These are phyloP conservation scores for Silene conica DNA, from an alignment of 148 eudicot species.

Conservation along the genomic window DNA sequence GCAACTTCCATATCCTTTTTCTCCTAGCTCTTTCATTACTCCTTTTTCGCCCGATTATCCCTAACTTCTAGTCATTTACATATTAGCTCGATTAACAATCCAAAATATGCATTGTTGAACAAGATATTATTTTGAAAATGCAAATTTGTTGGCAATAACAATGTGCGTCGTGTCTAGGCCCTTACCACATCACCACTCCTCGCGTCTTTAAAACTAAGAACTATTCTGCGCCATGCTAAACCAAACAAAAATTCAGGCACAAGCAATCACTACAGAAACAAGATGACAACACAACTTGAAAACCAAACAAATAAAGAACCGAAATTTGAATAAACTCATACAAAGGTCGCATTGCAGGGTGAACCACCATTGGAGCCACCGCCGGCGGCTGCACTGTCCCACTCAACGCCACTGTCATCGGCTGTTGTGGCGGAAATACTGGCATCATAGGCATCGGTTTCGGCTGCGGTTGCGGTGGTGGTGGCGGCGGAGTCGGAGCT, in stretches of 20 bases:
- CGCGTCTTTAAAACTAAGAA: no score
- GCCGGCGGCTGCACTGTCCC: conserved; percentile 28
- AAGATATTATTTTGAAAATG: background rate
- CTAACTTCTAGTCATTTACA: background rate
- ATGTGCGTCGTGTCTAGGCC: no score
- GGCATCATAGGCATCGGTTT: background rate
- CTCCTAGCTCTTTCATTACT: background rate
- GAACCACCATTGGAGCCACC: conserved; percentile 33
- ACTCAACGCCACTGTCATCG: conserved; percentile 19
- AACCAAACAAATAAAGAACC: background rate
- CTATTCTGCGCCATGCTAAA: no score
- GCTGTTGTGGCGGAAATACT: background rate
- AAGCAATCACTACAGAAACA: background rate
- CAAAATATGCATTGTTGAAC: background rate
- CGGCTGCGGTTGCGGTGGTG: conserved; percentile 2
- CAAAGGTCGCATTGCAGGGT: conserved; percentile 42
- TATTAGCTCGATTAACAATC: background rate
- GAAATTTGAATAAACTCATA: conserved; percentile 26
- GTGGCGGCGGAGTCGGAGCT: conserved; percentile 15
- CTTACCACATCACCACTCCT: no score
- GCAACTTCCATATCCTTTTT: background rate
- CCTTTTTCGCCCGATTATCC: background rate
- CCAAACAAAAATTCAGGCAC: background rate
- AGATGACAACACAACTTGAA: background rate
- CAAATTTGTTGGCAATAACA: background rate